Percentiles rank a stretch among this genome's conserved stretches.
Evolutionary conservation across 2,329 filamentous ascomycete species (phyloP).

Genomic region (Diaporthe ilicicola): DNA sequence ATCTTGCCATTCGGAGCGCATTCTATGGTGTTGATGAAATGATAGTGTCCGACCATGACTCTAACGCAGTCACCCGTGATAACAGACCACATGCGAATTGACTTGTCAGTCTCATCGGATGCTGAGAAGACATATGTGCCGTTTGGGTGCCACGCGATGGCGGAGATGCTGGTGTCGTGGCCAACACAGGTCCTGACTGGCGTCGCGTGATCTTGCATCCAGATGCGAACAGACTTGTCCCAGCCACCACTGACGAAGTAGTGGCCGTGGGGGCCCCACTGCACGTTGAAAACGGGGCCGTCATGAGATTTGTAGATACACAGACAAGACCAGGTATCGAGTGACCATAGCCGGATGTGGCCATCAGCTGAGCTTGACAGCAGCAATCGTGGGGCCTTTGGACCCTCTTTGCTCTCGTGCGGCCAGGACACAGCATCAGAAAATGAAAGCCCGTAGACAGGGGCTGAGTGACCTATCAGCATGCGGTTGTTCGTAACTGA

Average conservation of each 20-base stretch:
- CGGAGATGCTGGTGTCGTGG: constrained; percentile 92
- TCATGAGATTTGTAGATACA: constrained; percentile 95
- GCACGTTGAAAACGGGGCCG: constrained; percentile 85
- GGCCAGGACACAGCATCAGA: constrained; percentile 72
- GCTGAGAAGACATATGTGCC: constrained; percentile 93
- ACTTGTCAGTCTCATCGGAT: constrained; percentile 84
- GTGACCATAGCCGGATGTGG: constrained; percentile 89
- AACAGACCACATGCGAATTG: constrained; percentile 97
- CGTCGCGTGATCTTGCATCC: constrained; percentile 92
- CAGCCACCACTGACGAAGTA: constrained; percentile 91
- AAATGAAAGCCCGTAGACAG: constrained; percentile 90
- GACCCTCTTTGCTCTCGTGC: constrained; percentile 49
- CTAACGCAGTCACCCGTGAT: constrained; percentile 86
- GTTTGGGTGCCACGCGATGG: constrained; percentile 94
- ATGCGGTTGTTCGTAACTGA: constrained; percentile 69
- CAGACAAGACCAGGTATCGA: constrained; percentile 91
- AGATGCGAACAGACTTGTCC: constrained; percentile 90
- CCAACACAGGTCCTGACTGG: constrained; percentile 89
- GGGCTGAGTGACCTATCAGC: constrained; percentile 88
- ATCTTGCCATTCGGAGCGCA: constrained; percentile 89
- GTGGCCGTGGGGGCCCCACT: constrained; percentile 92
- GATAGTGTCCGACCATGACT: constrained; percentile 90
- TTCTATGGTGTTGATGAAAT: constrained; percentile 84
- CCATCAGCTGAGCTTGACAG: constrained; percentile 89
- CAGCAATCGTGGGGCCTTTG: constrained; percentile 73